These are phyloP conservation scores for Oryza punctata DNA, from an alignment of 176 grass and related monocot species.

Conservation along the genomic window DNA sequence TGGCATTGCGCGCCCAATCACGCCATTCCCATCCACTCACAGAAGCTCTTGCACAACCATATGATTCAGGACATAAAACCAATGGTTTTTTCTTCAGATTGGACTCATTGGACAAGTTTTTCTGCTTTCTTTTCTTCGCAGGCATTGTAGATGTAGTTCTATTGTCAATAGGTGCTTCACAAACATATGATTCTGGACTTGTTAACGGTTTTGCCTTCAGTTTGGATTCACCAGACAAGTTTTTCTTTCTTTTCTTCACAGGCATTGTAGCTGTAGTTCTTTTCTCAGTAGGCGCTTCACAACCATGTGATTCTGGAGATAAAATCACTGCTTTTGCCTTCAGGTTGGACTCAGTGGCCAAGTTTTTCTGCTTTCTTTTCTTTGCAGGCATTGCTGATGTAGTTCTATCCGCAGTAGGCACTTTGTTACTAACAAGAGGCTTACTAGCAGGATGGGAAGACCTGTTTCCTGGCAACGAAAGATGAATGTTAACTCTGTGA, in stretches of 20 bases:
- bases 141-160: constrained; percentile 32
- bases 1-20: constrained; percentile 79
- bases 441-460: constrained; percentile 58
- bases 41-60: constrained; percentile 82
- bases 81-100: constrained; percentile 46
- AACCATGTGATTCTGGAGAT: constrained; percentile 80
- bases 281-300: constrained; percentile 40
- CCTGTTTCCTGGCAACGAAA: constrained; percentile 56
- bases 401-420: constrained; percentile 28
- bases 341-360: constrained; percentile 31
- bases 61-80: constrained; percentile 71
- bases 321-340: constrained; percentile 49
- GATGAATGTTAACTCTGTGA: constrained; percentile 15
- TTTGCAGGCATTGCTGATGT: constrained; percentile 42
- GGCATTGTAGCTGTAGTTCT: constrained; percentile 32
- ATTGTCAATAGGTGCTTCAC: constrained; percentile 36
- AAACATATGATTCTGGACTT: constrained; percentile 75
- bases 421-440: constrained; percentile 36
- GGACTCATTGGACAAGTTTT: constrained; percentile 28
- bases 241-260: constrained; percentile 65
- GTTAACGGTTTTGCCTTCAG: constrained; percentile 47
- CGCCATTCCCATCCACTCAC: constrained; percentile 92
- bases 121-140: constrained; percentile 63
- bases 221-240: constrained; percentile 30
- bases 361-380: constrained; percentile 56